Evolutionary conservation across 2,329 filamentous ascomycete species (phyloP), one percentile per base, ranked within the genome.

Genomic region (Gaeumannomyces sp.): DNA sequence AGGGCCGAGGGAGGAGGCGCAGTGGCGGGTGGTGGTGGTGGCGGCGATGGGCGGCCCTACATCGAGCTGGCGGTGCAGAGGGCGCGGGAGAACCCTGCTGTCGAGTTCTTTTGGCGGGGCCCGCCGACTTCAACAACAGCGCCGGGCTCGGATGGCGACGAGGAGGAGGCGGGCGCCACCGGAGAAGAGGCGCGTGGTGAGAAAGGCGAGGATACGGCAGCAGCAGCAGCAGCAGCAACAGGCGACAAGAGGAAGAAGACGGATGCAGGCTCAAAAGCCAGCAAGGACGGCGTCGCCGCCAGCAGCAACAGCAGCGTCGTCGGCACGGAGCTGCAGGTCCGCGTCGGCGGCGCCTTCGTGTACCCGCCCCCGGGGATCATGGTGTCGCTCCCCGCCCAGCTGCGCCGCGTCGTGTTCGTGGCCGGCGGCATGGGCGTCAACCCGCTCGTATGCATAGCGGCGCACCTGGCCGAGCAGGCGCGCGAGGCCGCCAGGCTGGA

Each of bases 391-490:
- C 73, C 5, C 78, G 29, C 60, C 2, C 56, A 60, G 1, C 60
- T 89, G 58, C 79, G 81, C 59, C 86, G 84, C 64, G 81, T 89
- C 6, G 84, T 96, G 4, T 88, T 96, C 67, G 81, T 96, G 19
- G 92, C 91, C 0, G 92, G 91, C 1, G 92, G 92, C 1, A 88
- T 96, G 28, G 92, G 92, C 0, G 88, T 96, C 65, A 96, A 96
- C 70, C 91, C 91, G 0, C 77, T 94, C 6, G 84, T 92, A 65
- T 91, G 90, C 64, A 94, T 94, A 74, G 77, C 92, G 61, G 81
- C 84, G 22, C 82, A 84, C 66, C 77, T 93, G 8, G 80, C 80
- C 29, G 76, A 83, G 69, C 76, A 77, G 59, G 59, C 53, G 13
- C 56, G 53, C 6, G 62, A 64, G n/a, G 57, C 56, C 14, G 64